Evolutionary conservation across 129 eudicot species (phyloP), one percentile per base, ranked within the genome.

Genomic region (Arctium minus): DNA sequence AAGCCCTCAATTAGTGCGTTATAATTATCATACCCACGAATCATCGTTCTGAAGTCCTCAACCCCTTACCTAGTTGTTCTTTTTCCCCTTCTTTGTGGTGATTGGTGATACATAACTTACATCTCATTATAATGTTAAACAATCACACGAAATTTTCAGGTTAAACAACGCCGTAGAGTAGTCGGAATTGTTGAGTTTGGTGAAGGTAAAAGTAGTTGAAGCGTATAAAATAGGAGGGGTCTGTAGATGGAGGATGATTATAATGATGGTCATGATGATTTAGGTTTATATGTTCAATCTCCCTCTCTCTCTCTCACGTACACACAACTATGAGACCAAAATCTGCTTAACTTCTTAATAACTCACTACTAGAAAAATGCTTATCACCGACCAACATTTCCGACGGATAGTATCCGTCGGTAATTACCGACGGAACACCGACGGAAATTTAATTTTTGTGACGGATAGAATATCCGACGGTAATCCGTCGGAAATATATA

Each of bases 181-280:
- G 3, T 44, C 70, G 70, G 44, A 71, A 72, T 50, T 37, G 36
- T 68, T 46, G 62, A 74, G 65, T 30, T 11, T 32, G 38, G 44
- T 74, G 69, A 29, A 70, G n/a, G 32, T 65, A 27, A 27, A 37
- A 22, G 44, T 75, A 8, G 62, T 50, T 75, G 53, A 71, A 64
- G 22, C 0, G 9, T 50, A 29, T 9, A 82, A 70, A 78, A 93
- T 93, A 94, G 96, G 98, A 84, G 98, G 91, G 18, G 93, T 92
- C 60, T 94, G 98, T 83, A 86, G 84, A 86, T 83, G 44, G 78
- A 79, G 67, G 72, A 85, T 60, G 72, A 85, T 38, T 74, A 85
- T 32, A 36, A 48, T 29, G 62, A 56, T n/a, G n/a, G n/a, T n/a
- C n/a, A n/a, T n/a, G n/a, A n/a, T 70, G 86, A 80, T 86, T 85